phyloP scores from a whole-genome alignment of 2,329 filamentous ascomycete genomes.

The Epichloe sylvatica region DNA sequence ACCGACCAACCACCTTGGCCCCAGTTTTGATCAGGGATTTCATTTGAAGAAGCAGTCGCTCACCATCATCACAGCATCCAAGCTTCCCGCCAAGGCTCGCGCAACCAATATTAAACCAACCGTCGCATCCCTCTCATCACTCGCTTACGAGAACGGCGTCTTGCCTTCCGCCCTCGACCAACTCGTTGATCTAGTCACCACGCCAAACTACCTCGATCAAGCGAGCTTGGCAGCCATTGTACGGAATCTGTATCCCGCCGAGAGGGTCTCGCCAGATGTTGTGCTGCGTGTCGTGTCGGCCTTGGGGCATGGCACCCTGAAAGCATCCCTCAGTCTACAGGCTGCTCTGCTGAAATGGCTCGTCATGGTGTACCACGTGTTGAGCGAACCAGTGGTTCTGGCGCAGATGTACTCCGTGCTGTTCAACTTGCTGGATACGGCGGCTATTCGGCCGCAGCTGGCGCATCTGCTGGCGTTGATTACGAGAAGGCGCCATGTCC shows the following conservation, averaged over 20 bases:
- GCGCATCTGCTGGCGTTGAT: conserved; percentile 69
- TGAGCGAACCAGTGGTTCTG: conserved; percentile 50
- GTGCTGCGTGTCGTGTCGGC: conserved; percentile 55
- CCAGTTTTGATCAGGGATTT: not conserved
- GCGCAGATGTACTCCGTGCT: conserved; percentile 60
- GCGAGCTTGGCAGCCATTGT: conserved; percentile 54
- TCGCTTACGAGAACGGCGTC: conserved; percentile 56
- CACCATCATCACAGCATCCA: conserved; percentile 32
- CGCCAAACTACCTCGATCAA: conserved; percentile 60
- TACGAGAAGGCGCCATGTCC: conserved; percentile 69
- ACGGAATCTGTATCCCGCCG: conserved; percentile 63
- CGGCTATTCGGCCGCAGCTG: conserved; percentile 52
- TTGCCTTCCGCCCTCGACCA: conserved; percentile 43
- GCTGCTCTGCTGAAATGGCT: conserved; percentile 64
- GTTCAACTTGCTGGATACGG: conserved; percentile 72
- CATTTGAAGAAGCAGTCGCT: not conserved
- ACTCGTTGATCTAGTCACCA: conserved; percentile 53
- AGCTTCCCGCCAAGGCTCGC: conserved; percentile 52
- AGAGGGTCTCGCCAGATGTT: conserved; percentile 43
- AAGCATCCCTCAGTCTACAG: conserved; percentile 59
- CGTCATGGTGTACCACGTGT: conserved; percentile 56
- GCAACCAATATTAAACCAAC: conserved; percentile 45
- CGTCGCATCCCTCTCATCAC: conserved; percentile 48
- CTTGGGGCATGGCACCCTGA: conserved; percentile 64
- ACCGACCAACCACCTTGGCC: not conserved